Evolutionary conservation across 768 basidiomycete genomes (phyloP), one percentile per base, ranked within the genome.

Genomic region (Lactarius trivialis): DNA sequence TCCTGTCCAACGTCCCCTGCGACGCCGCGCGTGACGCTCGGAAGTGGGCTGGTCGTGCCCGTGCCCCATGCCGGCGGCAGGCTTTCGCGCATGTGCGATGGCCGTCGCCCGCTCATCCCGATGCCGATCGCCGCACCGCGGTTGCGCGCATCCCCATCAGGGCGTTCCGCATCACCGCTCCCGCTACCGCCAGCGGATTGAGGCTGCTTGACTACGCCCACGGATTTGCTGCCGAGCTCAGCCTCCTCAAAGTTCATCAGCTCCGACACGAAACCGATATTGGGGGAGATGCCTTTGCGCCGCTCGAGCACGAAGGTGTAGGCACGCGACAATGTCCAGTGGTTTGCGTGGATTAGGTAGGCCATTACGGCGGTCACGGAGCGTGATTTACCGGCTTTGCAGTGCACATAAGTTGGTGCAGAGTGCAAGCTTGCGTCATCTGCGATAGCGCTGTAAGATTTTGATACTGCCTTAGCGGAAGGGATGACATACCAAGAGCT

Each of bases 331-430:
- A 98, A 82, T 21, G 93, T 90, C 96, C 96, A 98, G 71, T 94
- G 93, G 70, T 97, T 94, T 11, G 94, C 91, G 69, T 97, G 95
- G 66, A 98, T 97, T 60, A 98, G 88, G 72, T 97, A 98, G 2
- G 92, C 95, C 78, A 98, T 93, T 43, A 97, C 95, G 14, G 94
- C 93, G 0, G 95, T 97, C 32, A 97, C 95, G 1, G 92, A 95
- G 15, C 96, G 86, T 2, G 92, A 94, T 77, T 94, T 97, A 5
- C 95, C 96, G 6, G 91, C 94, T 75, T 91, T 93, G 76, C 95
- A 98, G 71, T 98, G 96, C 15, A 98, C 94, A 69, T 96, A 98
- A 1, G 90, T 90, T 7, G 93, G 86, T 21, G 91, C 83, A 0
- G 88, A 91, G 66, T 93, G 93, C 56, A 98, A 73, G 52, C 89